Percentiles rank a stretch among this genome's conserved stretches.
Conservation (phyloP, 805 yeast genomes). For the Cyberlindnera amylophila region DNA sequence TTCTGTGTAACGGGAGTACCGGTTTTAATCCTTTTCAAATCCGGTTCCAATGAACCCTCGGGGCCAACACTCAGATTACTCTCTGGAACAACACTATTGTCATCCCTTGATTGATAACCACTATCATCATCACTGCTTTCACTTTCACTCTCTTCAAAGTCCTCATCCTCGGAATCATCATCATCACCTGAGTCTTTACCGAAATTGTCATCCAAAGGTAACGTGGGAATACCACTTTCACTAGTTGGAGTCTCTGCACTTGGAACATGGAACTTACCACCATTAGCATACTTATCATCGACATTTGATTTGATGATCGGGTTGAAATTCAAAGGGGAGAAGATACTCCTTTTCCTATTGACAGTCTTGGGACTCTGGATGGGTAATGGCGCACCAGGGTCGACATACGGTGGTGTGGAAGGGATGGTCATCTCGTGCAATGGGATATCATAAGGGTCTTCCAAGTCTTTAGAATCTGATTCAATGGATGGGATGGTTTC, state of each 20-base stretch:
- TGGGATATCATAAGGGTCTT: constrained; percentile 45
- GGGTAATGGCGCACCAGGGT: constrained; percentile 85
- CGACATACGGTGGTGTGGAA: constrained; percentile 55
- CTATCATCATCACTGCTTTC: constrained; percentile 9
- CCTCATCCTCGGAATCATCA: constrained; percentile 22
- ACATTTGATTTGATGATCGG: constrained; percentile 72
- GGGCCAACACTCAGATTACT: background rate
- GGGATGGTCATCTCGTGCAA: constrained; percentile 54
- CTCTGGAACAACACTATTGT: background rate
- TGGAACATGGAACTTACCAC: constrained; percentile 81
- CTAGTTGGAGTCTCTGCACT: constrained; percentile 2
- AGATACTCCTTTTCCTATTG: constrained; percentile 51
- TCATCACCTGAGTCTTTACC: constrained; percentile 25
- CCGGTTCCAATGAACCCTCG: constrained; percentile 18
- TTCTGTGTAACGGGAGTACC: constrained; percentile 6
- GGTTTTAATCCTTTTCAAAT: constrained; percentile 15
- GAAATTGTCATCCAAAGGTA: constrained; percentile 13
- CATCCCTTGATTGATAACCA: background rate
- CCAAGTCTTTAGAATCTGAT: background rate
- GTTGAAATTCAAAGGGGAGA: constrained; percentile 78
- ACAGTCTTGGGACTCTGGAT: constrained; percentile 42
- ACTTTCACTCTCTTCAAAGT: constrained; percentile 17
- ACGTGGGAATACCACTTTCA: constrained; percentile 8
- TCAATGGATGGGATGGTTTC: no score
- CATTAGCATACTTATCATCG: constrained; percentile 82